phyloP scores from a whole-genome alignment of 768 basidiomycete species.

The Termitomyces titanicus region DNA sequence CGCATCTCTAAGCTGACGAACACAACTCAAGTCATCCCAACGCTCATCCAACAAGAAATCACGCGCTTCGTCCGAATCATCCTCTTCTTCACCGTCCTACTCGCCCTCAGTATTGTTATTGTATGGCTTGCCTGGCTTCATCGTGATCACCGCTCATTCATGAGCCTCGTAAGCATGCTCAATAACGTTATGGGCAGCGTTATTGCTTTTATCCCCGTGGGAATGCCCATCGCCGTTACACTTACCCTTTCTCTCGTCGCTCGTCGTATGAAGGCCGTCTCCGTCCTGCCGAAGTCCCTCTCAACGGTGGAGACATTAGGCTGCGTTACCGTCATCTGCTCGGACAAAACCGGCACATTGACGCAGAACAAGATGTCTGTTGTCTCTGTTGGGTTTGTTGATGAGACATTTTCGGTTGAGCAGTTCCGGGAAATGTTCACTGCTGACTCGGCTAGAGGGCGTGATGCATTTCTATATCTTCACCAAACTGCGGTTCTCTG shows the following conservation, averaged over 20 bases:
- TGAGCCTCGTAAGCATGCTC: conserved; percentile 46
- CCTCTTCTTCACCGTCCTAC: conserved; percentile 33
- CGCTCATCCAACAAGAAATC: conserved; percentile 43
- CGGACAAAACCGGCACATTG: conserved; percentile 60
- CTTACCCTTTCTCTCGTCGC: conserved; percentile 35
- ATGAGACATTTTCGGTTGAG: conserved; percentile 25
- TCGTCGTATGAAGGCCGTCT: conserved; percentile 11
- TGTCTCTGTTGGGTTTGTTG: conserved; percentile 37
- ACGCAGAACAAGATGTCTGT: conserved; percentile 60
- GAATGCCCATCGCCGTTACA: conserved; percentile 51
- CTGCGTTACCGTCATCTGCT: conserved; percentile 47
- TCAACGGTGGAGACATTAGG: conserved; percentile 68
- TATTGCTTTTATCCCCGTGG: conserved; percentile 43
- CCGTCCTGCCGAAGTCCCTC: conserved; percentile 36
- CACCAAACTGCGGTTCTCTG: conserved; percentile 44
- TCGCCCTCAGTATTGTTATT: conserved; percentile 41
- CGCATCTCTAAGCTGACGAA: conserved; percentile 51
- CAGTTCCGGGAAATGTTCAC: conserved; percentile 14
- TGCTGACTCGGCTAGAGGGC: conserved; percentile 4
- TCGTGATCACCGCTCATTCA: conserved; percentile 35
- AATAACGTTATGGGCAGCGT: conserved; percentile 49
- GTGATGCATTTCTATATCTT: conserved; percentile 14
- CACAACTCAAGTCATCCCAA: conserved; percentile 40
- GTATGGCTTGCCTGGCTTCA: conserved; percentile 39
- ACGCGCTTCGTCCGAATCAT: conserved; percentile 52